Evolutionary conservation across 2,329 filamentous ascomycete species (phyloP), one percentile per base, ranked within the genome.

Genomic region (Pseudocercospora vitis): DNA sequence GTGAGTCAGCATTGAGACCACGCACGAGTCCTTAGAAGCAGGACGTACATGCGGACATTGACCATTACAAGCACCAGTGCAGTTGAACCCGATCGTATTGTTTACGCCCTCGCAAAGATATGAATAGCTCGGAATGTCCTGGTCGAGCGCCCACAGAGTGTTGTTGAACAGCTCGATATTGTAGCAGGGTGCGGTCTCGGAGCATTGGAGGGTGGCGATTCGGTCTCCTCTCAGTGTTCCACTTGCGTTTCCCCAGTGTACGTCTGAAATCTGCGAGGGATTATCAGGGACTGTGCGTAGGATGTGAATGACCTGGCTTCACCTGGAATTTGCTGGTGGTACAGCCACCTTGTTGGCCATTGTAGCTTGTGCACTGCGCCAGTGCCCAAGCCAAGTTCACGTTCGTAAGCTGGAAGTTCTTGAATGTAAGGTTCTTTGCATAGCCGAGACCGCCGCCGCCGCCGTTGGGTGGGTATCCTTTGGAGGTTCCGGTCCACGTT

Each of bases 401-500:
- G 45, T 65, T 57, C 16, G 59, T 35, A 3, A 68, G 40, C 5
- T 55, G 40, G 45, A 67, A 66, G 52, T 77, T 67, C 19, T 62
- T 66, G 52, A 73, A 68, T 9, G 57, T 60, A 37, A 77, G 65
- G 35, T 74, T 71, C 14, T 67, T 62, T 1, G 68, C 70, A 48
- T 68, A 73, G 4, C 80, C 81, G 0, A 77, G 63, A 3, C 81
- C 81, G 14, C 78, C 81, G 7, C 80, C 80, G 1, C 80, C 81
- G 12, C 81, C 81, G 58, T 84, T 83, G 1, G 80, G 80, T 3
- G 79, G 78, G 47, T 76, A 79, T 18, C 78, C 59, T 3, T 47
- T 56, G 4, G 51, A 72, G 8, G 76, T 66, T n/a, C 77, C 79
- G 0, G 79, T 80, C 81, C 81, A 84, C 0, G 81, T 83, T 69